phyloP scores from a whole-genome alignment of 192 early-diverging fungal species.

The Coemansia sp. region DNA sequence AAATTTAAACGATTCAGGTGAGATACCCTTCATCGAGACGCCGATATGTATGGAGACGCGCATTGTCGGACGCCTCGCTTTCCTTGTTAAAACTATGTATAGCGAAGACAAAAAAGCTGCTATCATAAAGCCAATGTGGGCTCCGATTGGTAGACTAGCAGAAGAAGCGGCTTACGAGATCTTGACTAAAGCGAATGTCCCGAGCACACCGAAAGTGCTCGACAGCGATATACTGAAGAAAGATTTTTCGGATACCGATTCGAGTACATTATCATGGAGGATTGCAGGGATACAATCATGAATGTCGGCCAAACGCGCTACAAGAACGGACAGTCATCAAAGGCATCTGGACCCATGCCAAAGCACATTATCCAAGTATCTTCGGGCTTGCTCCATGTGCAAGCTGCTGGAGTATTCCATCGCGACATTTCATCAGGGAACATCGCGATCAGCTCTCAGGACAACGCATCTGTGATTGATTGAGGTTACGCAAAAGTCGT shows the following conservation, averaged over 20 bases:
- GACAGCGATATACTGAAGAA: neutral
- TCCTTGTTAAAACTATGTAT: neutral
- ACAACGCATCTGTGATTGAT: conserved; percentile 9
- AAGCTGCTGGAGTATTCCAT: conserved; percentile 2
- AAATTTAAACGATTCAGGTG: neutral
- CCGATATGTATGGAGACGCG: neutral
- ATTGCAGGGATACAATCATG: conserved; percentile 3
- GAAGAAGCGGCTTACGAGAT: conserved; percentile 20
- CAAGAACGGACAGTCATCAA: neutral
- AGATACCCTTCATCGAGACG: neutral
- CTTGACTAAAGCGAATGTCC: neutral
- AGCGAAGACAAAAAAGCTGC: neutral
- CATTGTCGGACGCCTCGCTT: neutral
- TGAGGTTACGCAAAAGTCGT: conserved; percentile 17
- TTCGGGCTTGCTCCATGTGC: conserved; percentile 3
- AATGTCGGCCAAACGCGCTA: neutral
- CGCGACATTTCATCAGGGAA: conserved; percentile 27
- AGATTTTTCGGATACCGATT: conserved; percentile 18
- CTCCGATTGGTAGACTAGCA: conserved; percentile 3
- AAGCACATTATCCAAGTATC: neutral
- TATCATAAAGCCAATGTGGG: conserved; percentile 12
- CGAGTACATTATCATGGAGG: conserved; percentile 19
- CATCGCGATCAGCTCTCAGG: conserved; percentile 2
- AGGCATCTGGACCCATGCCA: neutral
- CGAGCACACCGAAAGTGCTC: neutral